Evolutionary conservation across 805 yeast genomes (phyloP).

Genomic region (Peterozyma xylosa): DNA sequence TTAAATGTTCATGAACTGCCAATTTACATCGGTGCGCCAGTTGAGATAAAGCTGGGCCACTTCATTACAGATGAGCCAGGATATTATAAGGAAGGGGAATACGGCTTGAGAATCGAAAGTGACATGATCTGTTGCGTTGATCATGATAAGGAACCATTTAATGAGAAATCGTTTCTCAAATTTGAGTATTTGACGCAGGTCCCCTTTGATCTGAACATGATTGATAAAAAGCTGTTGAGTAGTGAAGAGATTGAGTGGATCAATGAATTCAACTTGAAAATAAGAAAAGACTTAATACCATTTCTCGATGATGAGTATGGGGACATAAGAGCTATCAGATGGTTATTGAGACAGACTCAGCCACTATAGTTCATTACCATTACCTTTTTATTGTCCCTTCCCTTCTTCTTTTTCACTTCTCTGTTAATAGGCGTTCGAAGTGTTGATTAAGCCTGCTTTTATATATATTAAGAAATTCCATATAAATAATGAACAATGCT

Average conservation of each 20-base stretch:
- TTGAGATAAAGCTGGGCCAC: conserved; percentile 49
- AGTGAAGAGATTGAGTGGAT: conserved; percentile 61
- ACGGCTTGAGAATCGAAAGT: conserved; percentile 86
- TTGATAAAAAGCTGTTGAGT: conserved; percentile 51
- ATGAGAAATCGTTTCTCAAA: conserved; percentile 49
- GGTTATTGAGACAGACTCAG: conserved; percentile 66
- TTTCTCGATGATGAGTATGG: conserved; percentile 40
- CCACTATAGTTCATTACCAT: conserved; percentile 19
- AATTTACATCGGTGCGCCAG: conserved; percentile 68
- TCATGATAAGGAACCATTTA: conserved; percentile 36
- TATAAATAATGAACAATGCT: too few species aligned
- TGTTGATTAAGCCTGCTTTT: too few species aligned
- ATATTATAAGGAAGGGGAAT: conserved; percentile 81
- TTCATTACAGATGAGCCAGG: conserved; percentile 93
- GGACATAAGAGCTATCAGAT: conserved; percentile 52
- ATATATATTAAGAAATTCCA: too few species aligned
- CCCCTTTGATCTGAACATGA: conserved; percentile 76
- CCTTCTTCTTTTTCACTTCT: too few species aligned
- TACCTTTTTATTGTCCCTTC: too few species aligned
- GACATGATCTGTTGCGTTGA: conserved; percentile 56
- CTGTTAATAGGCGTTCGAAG: too few species aligned
- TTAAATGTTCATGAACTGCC: conserved; percentile 95
- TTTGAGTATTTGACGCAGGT: conserved; percentile 82
- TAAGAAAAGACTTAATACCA: conserved; percentile 45
- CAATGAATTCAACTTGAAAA: conserved; percentile 53